phyloP scores from a whole-genome alignment of 495 filamentous ascomycete species.

The Talaromyces adpressus region DNA sequence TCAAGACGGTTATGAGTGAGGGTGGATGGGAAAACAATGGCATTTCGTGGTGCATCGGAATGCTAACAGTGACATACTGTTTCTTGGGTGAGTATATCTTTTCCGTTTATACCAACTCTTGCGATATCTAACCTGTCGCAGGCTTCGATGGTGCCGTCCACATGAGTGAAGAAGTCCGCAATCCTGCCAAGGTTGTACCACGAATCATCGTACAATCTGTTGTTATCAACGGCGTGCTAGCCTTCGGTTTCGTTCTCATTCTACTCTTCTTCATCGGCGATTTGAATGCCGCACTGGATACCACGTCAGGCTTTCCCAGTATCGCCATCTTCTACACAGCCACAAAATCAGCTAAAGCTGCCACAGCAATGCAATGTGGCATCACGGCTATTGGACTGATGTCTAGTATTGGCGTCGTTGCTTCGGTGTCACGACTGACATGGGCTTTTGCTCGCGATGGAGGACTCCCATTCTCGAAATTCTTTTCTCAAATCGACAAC shows the following conservation, averaged over 20 bases:
- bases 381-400: slow-evolving; percentile 19
- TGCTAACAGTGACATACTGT: slow-evolving; percentile 22
- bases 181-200: slow-evolving; percentile 26
- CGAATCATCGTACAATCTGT: slow-evolving; percentile 26
- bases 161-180: slow-evolving; percentile 32
- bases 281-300: slow-evolving; percentile 20
- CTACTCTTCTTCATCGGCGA: slow-evolving; percentile 34
- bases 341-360: slow-evolving; percentile 17
- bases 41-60: slow-evolving; percentile 32
- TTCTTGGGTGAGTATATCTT: slow-evolving; percentile 17
- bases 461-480: slow-evolving; percentile 48
- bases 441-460: slow-evolving; percentile 58
- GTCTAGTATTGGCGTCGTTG: slow-evolving; percentile 20
- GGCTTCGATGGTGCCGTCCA: slow-evolving; percentile 25
- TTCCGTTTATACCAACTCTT: neutral
- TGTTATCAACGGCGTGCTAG: slow-evolving; percentile 28
- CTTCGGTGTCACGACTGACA: slow-evolving; percentile 45
- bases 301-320: slow-evolving; percentile 22
- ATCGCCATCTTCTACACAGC: slow-evolving; percentile 25
- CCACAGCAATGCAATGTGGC: slow-evolving; percentile 18
- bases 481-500: slow-evolving; percentile 34
- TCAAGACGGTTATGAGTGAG: slow-evolving; percentile 27
- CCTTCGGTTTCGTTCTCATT: slow-evolving; percentile 28
- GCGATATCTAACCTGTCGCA: neutral
- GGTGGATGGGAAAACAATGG: slow-evolving; percentile 33